Percentiles rank a stretch among this genome's conserved stretches.
Conservation (phyloP, 2,329 filamentous ascomycete genomes). For the Claviceps sp. region DNA sequence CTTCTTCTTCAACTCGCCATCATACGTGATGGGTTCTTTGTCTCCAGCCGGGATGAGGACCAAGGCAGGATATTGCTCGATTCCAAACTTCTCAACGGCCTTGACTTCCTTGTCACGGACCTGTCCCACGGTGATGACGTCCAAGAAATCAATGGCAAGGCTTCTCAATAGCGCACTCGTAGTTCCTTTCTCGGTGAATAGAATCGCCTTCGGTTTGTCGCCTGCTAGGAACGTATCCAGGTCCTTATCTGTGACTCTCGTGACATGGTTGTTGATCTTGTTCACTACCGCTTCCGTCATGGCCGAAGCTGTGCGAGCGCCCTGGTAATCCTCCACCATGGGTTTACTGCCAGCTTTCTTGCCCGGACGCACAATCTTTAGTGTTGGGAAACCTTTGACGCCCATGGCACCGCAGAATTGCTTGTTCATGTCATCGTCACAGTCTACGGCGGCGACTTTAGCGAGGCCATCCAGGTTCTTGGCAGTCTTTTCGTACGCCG, state of each 20-base stretch:
- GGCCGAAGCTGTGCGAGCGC: conserved; percentile 65
- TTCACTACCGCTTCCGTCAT: conserved; percentile 78
- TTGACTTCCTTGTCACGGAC: conserved; percentile 67
- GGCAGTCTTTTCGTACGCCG: conserved; percentile 88
- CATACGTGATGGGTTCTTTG: conserved; percentile 56
- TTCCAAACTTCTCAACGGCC: conserved; percentile 58
- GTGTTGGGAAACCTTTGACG: conserved; percentile 84
- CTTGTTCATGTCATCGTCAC: conserved; percentile 90
- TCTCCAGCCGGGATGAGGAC: conserved; percentile 63
- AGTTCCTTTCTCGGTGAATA: conserved; percentile 89
- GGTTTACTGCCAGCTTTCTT: conserved; percentile 66
- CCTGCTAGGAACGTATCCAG: conserved; percentile 63
- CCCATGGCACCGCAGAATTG: conserved; percentile 72
- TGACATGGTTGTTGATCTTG: conserved; percentile 87
- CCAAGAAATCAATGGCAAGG: conserved; percentile 82
- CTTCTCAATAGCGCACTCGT: conserved; percentile 73
- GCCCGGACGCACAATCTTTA: conserved; percentile 82
- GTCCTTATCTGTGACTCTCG: conserved; percentile 65
- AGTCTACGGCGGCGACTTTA: conserved; percentile 89
- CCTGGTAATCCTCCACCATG: conserved; percentile 81
- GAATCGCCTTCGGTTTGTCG: conserved; percentile 66
- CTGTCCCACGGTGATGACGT: conserved; percentile 66
- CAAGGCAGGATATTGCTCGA: conserved; percentile 67
- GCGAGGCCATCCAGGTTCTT: conserved; percentile 80
- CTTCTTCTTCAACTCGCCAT: conserved; percentile 76